phyloP scores from a whole-genome alignment of 2,329 filamentous ascomycete genomes.

The Nothophoma quercina region DNA sequence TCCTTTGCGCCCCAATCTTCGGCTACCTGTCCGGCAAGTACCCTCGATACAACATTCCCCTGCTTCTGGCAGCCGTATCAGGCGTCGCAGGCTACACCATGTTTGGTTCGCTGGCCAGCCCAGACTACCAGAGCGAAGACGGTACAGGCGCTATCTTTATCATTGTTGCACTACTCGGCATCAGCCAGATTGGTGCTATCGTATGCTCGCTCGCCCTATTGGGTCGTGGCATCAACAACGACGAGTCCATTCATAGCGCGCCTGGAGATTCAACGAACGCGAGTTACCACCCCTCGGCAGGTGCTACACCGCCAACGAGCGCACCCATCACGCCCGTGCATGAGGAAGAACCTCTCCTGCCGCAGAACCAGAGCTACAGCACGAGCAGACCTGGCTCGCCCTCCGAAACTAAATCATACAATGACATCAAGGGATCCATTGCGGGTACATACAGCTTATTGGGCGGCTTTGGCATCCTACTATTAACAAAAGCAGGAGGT shows the following conservation, averaged over 20 bases:
- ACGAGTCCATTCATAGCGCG: conserved; percentile 42
- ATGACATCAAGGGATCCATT: conserved; percentile 87
- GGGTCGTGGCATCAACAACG: conserved; percentile 75
- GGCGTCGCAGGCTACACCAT: conserved; percentile 80
- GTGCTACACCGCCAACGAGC: conserved; percentile 43
- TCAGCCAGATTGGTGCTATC: conserved; percentile 95
- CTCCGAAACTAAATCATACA: conserved; percentile 42
- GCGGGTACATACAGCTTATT: conserved; percentile 93
- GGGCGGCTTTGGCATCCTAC: conserved; percentile 86
- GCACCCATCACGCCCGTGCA: conserved; percentile 37
- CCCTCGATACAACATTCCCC: conserved; percentile 71
- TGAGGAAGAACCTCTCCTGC: conserved; percentile 41
- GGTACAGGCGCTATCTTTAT: conserved; percentile 75
- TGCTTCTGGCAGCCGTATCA: conserved; percentile 73
- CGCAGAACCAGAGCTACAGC: conserved; percentile 22
- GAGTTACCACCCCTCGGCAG: conserved; percentile 41
- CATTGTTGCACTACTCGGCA: conserved; percentile 80
- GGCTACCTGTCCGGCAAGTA: conserved; percentile 81
- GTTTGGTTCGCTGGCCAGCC: conserved; percentile 79
- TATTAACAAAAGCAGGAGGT: conserved; percentile 91
- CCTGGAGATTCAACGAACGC: conserved; percentile 19
- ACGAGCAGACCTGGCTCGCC: conserved; percentile 20
- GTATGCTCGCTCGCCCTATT: conserved; percentile 93
- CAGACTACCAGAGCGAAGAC: conserved; percentile 74
- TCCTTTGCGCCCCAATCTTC: conserved; percentile 85